Conservation (phyloP, 495 filamentous ascomycete genomes). For the Penicillium crystallinum region DNA sequence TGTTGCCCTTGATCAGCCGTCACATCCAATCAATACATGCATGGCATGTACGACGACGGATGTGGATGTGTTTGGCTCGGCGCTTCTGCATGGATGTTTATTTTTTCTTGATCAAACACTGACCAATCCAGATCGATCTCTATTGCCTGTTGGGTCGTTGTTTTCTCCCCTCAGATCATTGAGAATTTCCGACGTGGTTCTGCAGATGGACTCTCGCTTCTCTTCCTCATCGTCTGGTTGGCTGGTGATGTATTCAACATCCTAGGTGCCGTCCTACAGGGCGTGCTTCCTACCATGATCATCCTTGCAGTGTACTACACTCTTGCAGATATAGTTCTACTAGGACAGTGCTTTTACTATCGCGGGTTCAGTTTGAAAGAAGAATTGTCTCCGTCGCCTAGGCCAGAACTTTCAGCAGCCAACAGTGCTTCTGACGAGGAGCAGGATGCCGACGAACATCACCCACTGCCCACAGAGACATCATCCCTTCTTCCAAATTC, state of each 20-base stretch:
- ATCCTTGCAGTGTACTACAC: conserved; percentile 96
- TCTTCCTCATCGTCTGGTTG: conserved; percentile 88
- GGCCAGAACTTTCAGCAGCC: conserved; percentile 10
- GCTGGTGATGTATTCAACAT: conserved; percentile 96
- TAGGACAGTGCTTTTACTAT: conserved; percentile 92
- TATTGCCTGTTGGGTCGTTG: conserved; percentile 96
- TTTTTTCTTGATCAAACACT: neutral
- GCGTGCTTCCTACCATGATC: conserved; percentile 92
- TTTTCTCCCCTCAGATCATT: conserved; percentile 95
- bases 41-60: neutral
- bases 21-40: neutral
- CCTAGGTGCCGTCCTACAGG: conserved; percentile 84
- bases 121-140: conserved; percentile 68
- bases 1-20: neutral
- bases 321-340: conserved; percentile 81
- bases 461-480: conserved; percentile 26
- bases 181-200: conserved; percentile 87
- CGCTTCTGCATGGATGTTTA: conserved; percentile 6
- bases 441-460: conserved; percentile 9
- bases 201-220: conserved; percentile 82
- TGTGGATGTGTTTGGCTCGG: neutral
- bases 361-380: conserved; percentile 71
- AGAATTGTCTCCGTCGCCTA: conserved; percentile 27
- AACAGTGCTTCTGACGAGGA: conserved; percentile 10
- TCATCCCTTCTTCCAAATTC: conserved; percentile 28